A percentile compares a stretch with the other conserved stretches of the same genome.
phyloP scores from a whole-genome alignment of 306 rosid genomes.

The Erythrophleum fordii region DNA sequence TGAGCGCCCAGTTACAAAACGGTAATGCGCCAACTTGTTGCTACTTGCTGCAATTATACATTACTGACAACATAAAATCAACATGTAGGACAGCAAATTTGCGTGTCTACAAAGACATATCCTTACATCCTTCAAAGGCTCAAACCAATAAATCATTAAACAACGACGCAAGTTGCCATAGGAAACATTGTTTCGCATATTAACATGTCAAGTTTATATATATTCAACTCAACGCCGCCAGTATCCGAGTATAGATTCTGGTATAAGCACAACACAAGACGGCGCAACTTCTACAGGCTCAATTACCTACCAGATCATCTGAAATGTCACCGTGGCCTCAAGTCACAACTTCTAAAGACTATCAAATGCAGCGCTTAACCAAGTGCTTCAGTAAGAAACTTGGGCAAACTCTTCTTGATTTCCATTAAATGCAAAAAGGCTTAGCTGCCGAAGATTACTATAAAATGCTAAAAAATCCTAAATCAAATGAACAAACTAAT shows the following conservation, averaged over 20 bases:
- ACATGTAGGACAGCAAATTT: constrained; percentile 9
- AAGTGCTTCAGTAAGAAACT: no score
- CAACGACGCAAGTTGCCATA: neutral
- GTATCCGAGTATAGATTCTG: neutral
- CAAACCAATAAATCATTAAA: neutral
- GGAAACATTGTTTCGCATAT: neutral
- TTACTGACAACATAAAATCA: constrained; percentile 7
- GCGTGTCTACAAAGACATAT: constrained; percentile 29
- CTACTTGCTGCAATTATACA: constrained; percentile 21
- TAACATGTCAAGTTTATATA: neutral
- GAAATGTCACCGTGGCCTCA: neutral
- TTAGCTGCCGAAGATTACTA: neutral
- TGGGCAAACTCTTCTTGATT: no score
- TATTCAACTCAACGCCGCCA: neutral
- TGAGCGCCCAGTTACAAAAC: neutral
- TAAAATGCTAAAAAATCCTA: neutral
- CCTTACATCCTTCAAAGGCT: neutral
- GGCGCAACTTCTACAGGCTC: neutral
- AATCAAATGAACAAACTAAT: neutral
- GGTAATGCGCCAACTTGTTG: neutral
- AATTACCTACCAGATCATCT: neutral
- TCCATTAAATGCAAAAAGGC: neutral
- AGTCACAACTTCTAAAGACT: neutral
- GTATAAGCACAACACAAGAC: no score
- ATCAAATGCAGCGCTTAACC: no score